Evolutionary conservation across 2,329 filamentous ascomycete genomes (phyloP).

Genomic region (Pseudogymnoascus pannorum): DNA sequence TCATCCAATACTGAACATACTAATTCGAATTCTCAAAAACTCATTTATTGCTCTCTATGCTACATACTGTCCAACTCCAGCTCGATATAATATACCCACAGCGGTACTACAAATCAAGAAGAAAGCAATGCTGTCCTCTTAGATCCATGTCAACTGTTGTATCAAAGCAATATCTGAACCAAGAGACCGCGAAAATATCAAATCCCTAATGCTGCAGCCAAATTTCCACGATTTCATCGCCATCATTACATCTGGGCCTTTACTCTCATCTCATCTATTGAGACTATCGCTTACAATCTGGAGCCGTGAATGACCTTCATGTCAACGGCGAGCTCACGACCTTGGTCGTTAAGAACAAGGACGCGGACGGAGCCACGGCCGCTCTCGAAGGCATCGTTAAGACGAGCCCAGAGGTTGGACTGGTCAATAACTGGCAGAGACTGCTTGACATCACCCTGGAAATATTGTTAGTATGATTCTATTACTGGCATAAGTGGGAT

Average conservation of each 20-base stretch:
- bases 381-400: constrained; percentile 77
- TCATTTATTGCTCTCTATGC: constrained; percentile 8
- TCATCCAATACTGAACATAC: background rate
- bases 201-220: constrained; percentile 3
- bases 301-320: constrained; percentile 94
- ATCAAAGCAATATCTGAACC: constrained; percentile 5
- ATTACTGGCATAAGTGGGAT: background rate
- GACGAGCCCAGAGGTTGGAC: constrained; percentile 76
- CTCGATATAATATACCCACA: constrained; percentile 7
- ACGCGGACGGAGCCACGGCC: constrained; percentile 91
- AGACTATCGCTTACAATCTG: constrained; percentile 45
- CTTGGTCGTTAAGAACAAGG: constrained; percentile 89
- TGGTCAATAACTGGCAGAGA: constrained; percentile 88
- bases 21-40: background rate
- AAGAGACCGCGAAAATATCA: constrained; percentile 9
- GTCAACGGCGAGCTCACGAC: constrained; percentile 92
- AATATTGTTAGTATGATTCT: background rate
- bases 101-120: constrained; percentile 7
- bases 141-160: constrained; percentile 4
- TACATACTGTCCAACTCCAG: constrained; percentile 8
- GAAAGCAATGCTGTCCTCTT: constrained; percentile 6
- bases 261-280: constrained; percentile 8
- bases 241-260: constrained; percentile 6
- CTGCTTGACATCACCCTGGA: constrained; percentile 86
- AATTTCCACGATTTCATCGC: constrained; percentile 8